Conservation (phyloP, 805 yeast genomes). For the Lipomyces yamadae region DNA sequence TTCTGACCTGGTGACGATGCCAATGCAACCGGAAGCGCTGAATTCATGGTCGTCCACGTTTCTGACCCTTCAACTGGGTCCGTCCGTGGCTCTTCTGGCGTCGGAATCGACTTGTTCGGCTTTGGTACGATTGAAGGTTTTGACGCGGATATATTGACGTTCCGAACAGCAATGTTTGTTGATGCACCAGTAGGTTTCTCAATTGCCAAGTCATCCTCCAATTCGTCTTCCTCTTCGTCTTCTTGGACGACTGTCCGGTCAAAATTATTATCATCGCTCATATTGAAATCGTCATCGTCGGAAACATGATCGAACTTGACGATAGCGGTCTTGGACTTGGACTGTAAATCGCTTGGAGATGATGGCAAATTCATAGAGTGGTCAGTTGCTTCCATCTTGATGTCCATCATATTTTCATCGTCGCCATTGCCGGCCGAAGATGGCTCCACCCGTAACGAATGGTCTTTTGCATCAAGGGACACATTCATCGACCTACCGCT, state of each 20-base stretch:
- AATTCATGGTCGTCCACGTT: slow-evolving; percentile 27
- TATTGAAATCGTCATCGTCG: slow-evolving; percentile 13
- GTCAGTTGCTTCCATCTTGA: not conserved
- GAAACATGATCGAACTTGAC: slow-evolving; percentile 11
- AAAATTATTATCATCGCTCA: slow-evolving; percentile 10
- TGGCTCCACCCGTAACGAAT: not conserved
- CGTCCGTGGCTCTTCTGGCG: not conserved
- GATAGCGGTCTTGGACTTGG: not conserved
- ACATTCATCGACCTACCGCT: not conserved
- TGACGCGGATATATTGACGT: slow-evolving; percentile 29
- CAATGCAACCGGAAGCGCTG: slow-evolving; percentile 17
- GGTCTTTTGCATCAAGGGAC: not conserved
- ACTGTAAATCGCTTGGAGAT: slow-evolving; percentile 10
- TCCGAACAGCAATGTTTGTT: slow-evolving; percentile 5
- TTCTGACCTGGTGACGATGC: slow-evolving; percentile 25
- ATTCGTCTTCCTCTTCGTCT: slow-evolving; percentile 25
- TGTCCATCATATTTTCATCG: not conserved
- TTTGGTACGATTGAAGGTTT: slow-evolving; percentile 1
- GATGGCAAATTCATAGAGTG: not conserved
- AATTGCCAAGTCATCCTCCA: slow-evolving; percentile 31
- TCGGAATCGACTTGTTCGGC: not conserved
- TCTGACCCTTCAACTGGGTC: slow-evolving; percentile 16
- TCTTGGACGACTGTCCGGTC: not conserved
- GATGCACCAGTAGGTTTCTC: slow-evolving; percentile 22
- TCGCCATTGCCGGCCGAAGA: not conserved